Base-by-base conservation (phyloP, 805 yeast species). In the Metschnikowia similis region DNA sequence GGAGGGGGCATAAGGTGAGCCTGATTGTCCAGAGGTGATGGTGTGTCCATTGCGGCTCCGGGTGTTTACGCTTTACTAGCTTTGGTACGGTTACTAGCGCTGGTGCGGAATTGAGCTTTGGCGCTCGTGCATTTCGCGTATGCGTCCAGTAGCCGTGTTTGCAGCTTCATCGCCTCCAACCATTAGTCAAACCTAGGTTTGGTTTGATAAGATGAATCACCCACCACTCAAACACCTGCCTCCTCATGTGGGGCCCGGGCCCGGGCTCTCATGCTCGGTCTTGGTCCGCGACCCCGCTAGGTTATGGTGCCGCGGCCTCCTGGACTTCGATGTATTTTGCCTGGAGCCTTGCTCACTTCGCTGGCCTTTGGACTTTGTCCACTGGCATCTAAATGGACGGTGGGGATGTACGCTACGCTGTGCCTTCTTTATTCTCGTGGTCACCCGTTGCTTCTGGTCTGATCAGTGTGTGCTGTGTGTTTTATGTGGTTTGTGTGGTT, bases 331-430 rank as follows among this genome's bases (percentile, higher is more conserved):
- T 27, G 46, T 52, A 10, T 41, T 47, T 28, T 21, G 14, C 27
- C 14, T 48, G 27, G 35, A 46, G 14, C 40, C 51, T 10, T 48
- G 54, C 34, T 53, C 54, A 7, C 42, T 53, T 28, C 54, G 54
- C 11, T 35, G 50, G 14, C 54, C 54, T 2, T 53, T 53, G 54
- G 56, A 50, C 35, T 30, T 53, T 51, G 56, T 52, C 56, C 40
- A 45, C 54, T 4, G 54, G 56, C 14, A 43, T 48, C 38, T 39
- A 48, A 21, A 51, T 53, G 43, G 5, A 21, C 21, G 21, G 21
- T 21, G 21, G 50, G 43, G 27, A 42, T 48, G 16, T 47, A 54
- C 7, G 17, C 50, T 11, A 8, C 31, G 54, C 17, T 41, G 48
- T 27, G 41, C 41, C 3, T 47, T 53, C 11, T 41, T 54, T 10